Evolutionary conservation across 106 monocot genomes (phyloP), one percentile per base, ranked within the genome.

Genomic region (Allium cepa): DNA sequence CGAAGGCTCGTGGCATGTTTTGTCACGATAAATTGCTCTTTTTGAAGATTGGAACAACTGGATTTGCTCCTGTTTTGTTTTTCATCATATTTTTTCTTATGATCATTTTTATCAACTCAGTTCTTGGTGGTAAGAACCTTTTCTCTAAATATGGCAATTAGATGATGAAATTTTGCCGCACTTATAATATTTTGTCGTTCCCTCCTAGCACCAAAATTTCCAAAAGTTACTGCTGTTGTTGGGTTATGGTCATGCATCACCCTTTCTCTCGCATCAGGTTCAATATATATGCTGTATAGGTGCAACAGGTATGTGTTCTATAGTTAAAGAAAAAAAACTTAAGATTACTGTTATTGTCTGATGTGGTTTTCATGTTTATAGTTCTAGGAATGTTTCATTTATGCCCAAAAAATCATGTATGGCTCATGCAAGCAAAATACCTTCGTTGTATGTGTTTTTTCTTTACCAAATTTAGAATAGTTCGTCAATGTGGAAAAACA

Each of bases 171-270:
- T 52, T 7, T 27, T 4, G 28, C 10, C 6, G 46, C 22, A 47
- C 66, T 74, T 10, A 27, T 60, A 26, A 10, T 57, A 63, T 57
- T 11, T 78, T 17, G 76, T 68, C 11, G 10, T 50, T 47, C 12
- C 11, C 53, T 63, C 12, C 66, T 68, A 97, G 99, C 80, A 53
- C 76, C 99, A 50, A 90, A 83, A 74, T 90, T 99, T 79, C 9
- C 82, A 7, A 92, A 79, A 69, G 63, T 97, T 72, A 89, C 89
- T 75, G 88, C 92, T 67, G 72, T 68, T 66, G 79, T 82, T 80
- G 97, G 84, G 63, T 77, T 97, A 27, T 97, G 92, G 92, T 78
- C 83, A 46, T 97, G 89, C 86, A 77, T 60, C 76, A 83, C 66
- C 56, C 52, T 92, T 72, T 89, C 85, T 81, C 76, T 92, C 82